phyloP scores from a whole-genome alignment of 2,329 filamentous ascomycete species.

The Fusarium lateritium region DNA sequence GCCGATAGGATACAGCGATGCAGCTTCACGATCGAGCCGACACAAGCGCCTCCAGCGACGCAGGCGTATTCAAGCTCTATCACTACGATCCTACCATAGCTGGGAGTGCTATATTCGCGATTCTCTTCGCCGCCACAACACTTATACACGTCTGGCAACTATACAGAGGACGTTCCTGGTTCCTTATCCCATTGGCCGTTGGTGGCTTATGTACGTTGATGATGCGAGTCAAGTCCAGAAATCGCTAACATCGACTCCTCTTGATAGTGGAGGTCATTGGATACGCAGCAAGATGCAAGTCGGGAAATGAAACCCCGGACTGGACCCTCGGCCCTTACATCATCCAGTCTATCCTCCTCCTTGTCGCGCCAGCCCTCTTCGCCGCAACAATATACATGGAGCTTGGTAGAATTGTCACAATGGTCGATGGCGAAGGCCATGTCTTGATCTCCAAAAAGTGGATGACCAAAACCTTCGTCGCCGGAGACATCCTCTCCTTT shows the following conservation, averaged over 20 bases:
- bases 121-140: conserved; percentile 1
- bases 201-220: conserved; percentile 4
- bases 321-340: conserved; percentile 13
- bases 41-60: background rate
- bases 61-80: background rate
- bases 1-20: background rate
- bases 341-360: conserved; percentile 13
- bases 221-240: fast-evolving
- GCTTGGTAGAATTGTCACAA: conserved; percentile 1
- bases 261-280: background rate
- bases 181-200: background rate
- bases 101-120: conserved; percentile 2
- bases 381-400: conserved; percentile 18
- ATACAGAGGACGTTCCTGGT: conserved; percentile 4
- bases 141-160: conserved; percentile 12
- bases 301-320: background rate
- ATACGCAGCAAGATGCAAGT: conserved; percentile 16
- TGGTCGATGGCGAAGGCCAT: conserved; percentile 7
- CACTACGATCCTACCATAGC: conserved; percentile 12
- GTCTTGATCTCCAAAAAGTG: conserved; percentile 21
- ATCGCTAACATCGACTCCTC: background rate
- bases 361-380: background rate
- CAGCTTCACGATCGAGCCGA: background rate
- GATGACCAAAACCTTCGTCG: conserved; percentile 40
- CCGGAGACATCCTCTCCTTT: conserved; percentile 35